Conservation (phyloP, 371 early-diverging fungal species). For the Apophysomyces variabilis region DNA sequence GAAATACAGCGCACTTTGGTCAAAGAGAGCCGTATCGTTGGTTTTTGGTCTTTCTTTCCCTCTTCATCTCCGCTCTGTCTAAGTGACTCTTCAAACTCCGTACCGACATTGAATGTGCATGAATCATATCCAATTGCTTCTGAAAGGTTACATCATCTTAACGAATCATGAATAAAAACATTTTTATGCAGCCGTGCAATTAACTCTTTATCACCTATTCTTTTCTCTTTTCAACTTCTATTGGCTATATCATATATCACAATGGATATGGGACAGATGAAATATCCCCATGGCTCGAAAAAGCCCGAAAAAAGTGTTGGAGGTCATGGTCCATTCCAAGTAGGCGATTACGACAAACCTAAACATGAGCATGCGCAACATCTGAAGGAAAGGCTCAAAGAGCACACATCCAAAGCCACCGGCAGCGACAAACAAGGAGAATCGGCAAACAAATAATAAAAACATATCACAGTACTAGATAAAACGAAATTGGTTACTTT, state of each 20-base stretch:
- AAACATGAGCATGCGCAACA: constrained; percentile 4
- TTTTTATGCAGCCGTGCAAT: too few species aligned
- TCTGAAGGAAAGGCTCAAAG: background rate
- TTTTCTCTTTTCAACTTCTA: constrained; percentile 10
- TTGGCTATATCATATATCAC: background rate
- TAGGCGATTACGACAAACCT: constrained; percentile 46
- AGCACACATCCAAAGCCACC: background rate
- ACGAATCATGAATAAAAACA: too few species aligned
- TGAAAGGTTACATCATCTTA: too few species aligned
- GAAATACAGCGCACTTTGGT: too few species aligned
- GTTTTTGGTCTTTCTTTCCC: too few species aligned
- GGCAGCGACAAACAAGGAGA: background rate
- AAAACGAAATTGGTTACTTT: constrained; percentile 1
- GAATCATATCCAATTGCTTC: too few species aligned
- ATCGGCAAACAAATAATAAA: constrained; percentile 2
- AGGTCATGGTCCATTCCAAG: constrained; percentile 31
- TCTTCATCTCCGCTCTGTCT: too few species aligned
- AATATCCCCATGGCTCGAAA: constrained; percentile 35
- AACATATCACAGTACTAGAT: background rate
- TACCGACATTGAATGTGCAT: too few species aligned
- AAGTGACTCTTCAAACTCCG: too few species aligned
- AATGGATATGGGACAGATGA: constrained; percentile 49
- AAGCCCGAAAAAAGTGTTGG: constrained; percentile 13
- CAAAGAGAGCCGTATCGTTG: too few species aligned
- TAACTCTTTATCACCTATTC: background rate